A percentile compares a stretch with the other conserved stretches of the same genome.
Conservation (phyloP, 106 monocot species). For the Platanthera zijinensis region DNA sequence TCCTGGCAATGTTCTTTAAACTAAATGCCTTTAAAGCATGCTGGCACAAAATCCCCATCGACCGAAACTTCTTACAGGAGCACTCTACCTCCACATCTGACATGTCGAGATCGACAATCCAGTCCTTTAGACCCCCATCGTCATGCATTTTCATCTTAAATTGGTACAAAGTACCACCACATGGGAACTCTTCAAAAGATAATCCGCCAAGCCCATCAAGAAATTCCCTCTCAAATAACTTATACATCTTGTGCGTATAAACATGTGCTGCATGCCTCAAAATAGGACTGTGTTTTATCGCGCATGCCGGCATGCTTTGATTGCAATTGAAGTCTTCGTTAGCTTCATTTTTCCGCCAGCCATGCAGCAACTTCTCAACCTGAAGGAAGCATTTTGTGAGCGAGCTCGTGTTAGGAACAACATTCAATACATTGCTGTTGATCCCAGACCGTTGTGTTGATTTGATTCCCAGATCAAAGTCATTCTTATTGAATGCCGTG, state of each 20-base stretch:
- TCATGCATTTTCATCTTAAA: slow-evolving; percentile 21
- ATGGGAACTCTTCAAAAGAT: slow-evolving; percentile 8
- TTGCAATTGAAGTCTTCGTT: slow-evolving; percentile 34
- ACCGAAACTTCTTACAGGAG: slow-evolving; percentile 27
- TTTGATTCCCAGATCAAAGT: slow-evolving; percentile 23
- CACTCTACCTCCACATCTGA: slow-evolving; percentile 16
- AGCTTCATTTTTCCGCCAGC: slow-evolving; percentile 16
- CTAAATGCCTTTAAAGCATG: slow-evolving; percentile 26
- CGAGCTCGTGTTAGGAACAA: slow-evolving; percentile 13
- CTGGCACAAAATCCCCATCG: slow-evolving; percentile 28
- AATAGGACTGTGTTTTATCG: slow-evolving; percentile 20
- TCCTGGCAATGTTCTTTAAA: slow-evolving; percentile 17
- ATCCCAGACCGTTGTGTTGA: slow-evolving; percentile 11
- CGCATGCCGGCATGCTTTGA: slow-evolving; percentile 16
- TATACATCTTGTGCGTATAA: slow-evolving; percentile 27
- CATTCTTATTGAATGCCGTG: slow-evolving; percentile 17
- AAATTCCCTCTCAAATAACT: slow-evolving; percentile 28
- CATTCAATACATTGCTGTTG: slow-evolving; percentile 21
- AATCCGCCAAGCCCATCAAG: slow-evolving; percentile 18
- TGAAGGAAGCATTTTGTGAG: slow-evolving; percentile 15
- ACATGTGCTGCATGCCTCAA: slow-evolving; percentile 26
- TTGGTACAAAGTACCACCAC: slow-evolving; percentile 11
- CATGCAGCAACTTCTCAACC: slow-evolving; percentile 13
- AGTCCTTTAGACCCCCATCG: slow-evolving; percentile 12
- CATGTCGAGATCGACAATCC: slow-evolving; percentile 15